phyloP scores from a whole-genome alignment of 169 alveolate genomes.

The Perkinsus chesapeaki region DNA sequence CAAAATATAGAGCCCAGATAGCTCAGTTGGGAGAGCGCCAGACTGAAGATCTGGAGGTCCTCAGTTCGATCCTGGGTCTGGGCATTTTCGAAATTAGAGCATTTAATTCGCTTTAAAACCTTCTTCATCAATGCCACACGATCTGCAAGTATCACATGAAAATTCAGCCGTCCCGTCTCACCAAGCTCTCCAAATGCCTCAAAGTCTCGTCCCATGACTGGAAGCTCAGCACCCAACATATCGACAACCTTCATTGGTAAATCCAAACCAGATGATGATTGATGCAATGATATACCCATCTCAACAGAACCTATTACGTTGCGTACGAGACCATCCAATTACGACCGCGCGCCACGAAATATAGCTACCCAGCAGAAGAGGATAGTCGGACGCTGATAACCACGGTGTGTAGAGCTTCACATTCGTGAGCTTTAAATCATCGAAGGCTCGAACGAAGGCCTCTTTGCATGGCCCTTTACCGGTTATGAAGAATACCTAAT shows the following conservation, averaged over 20 bases:
- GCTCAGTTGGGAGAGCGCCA: no score
- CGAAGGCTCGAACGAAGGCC: conserved; percentile 36
- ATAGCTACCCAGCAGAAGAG: conserved; percentile 55
- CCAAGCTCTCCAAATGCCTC: background rate
- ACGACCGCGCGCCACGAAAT: background rate
- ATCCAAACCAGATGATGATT: conserved; percentile 71
- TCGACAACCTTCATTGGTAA: conserved; percentile 86
- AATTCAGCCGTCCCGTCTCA: background rate
- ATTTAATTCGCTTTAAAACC: no score
- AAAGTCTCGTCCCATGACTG: conserved; percentile 38
- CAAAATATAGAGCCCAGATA: no score
- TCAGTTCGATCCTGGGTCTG: background rate
- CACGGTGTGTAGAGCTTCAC: conserved; percentile 57
- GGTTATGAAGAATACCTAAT: conserved; percentile 26
- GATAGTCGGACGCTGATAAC: conserved; percentile 72
- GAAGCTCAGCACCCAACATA: conserved; percentile 73
- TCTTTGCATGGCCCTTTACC: conserved; percentile 77
- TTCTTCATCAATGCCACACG: no score
- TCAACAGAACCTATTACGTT: conserved; percentile 23
- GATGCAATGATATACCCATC: conserved; percentile 73
- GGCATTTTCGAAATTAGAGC: background rate
- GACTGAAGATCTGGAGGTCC: no score
- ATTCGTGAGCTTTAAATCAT: conserved; percentile 34
- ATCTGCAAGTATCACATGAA: no score
- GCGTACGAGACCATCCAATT: background rate